Evolutionary conservation across 768 basidiomycete species (phyloP).

Genomic region (Russula griseocarnosa): DNA sequence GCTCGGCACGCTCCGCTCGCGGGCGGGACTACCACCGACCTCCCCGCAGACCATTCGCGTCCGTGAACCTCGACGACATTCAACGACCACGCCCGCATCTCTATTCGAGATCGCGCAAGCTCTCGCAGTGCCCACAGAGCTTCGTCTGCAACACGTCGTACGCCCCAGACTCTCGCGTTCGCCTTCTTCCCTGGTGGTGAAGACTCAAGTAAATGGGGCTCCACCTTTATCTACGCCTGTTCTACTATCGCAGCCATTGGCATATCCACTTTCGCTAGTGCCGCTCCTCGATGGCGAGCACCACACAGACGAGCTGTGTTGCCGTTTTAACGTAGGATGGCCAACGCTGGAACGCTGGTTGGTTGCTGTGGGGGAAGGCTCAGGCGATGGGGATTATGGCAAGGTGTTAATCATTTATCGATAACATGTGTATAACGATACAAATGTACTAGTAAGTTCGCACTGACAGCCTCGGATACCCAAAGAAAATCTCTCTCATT

Average conservation of each 20-base stretch:
- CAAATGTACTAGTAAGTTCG: neutral
- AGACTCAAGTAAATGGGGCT: conserved; percentile 33
- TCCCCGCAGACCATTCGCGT: conserved; percentile 8
- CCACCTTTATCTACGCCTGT: conserved; percentile 14
- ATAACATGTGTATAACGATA: conserved; percentile 36
- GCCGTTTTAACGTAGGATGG: conserved; percentile 81
- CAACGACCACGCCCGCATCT: conserved; percentile 16
- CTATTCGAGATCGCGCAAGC: conserved; percentile 28
- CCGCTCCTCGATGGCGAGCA: conserved; percentile 80
- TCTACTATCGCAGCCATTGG: conserved; percentile 29
- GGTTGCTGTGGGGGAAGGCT: conserved; percentile 52
- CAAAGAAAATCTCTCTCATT: neutral
- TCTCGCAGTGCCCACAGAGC: conserved; percentile 12
- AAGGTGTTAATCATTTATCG: conserved; percentile 75
- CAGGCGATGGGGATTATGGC: conserved; percentile 65
- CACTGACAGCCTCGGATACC: neutral
- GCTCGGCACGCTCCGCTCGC: conserved; percentile 21
- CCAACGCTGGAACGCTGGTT: conserved; percentile 73
- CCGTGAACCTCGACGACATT: conserved; percentile 23
- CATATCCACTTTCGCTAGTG: conserved; percentile 56
- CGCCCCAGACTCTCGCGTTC: conserved; percentile 54
- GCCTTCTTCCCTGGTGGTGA: conserved; percentile 50
- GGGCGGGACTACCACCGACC: conserved; percentile 6
- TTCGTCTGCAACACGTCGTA: conserved; percentile 15
- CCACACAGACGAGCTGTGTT: conserved; percentile 87